Evolutionary conservation across 805 yeast genomes (phyloP).

Genomic region (Kodamaea neixiangensis): DNA sequence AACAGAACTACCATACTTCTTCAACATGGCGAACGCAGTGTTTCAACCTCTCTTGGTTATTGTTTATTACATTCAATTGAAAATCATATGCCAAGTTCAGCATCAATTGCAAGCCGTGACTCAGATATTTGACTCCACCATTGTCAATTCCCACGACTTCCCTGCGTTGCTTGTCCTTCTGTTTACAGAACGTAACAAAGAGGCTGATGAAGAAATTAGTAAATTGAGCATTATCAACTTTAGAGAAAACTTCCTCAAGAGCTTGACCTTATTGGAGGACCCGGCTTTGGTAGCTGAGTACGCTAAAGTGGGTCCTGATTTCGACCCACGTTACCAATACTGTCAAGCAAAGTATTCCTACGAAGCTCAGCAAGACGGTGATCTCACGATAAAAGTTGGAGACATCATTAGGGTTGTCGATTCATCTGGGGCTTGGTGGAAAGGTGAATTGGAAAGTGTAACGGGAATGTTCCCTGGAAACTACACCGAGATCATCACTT

Average conservation of each 20-base stretch:
- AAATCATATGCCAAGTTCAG: constrained; percentile 32
- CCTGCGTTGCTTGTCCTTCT: constrained; percentile 1
- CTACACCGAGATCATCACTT: constrained; percentile 23
- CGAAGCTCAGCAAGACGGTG: constrained; percentile 37
- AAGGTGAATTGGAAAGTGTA: constrained; percentile 29
- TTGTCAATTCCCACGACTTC: constrained; percentile 9
- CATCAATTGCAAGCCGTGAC: constrained; percentile 21
- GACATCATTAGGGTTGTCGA: constrained; percentile 44
- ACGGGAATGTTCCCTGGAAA: constrained; percentile 34
- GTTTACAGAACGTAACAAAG: constrained; percentile 11
- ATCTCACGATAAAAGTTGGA: constrained; percentile 45
- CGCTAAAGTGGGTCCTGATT: neutral
- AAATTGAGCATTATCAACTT: constrained; percentile 24
- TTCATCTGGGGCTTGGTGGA: constrained; percentile 37
- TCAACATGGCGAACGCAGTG: constrained; percentile 31
- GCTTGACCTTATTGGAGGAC: neutral
- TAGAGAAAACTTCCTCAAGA: constrained; percentile 17
- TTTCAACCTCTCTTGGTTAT: constrained; percentile 32
- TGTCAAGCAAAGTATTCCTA: constrained; percentile 43
- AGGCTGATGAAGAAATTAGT: constrained; percentile 17
- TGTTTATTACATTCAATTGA: constrained; percentile 41
- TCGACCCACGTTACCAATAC: constrained; percentile 9
- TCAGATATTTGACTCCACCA: constrained; percentile 15
- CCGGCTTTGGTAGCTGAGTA: neutral
- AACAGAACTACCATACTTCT: constrained; percentile 48